Evolutionary conservation across 805 yeast genomes (phyloP).

Genomic region (Yamadazyma nakazawae): DNA sequence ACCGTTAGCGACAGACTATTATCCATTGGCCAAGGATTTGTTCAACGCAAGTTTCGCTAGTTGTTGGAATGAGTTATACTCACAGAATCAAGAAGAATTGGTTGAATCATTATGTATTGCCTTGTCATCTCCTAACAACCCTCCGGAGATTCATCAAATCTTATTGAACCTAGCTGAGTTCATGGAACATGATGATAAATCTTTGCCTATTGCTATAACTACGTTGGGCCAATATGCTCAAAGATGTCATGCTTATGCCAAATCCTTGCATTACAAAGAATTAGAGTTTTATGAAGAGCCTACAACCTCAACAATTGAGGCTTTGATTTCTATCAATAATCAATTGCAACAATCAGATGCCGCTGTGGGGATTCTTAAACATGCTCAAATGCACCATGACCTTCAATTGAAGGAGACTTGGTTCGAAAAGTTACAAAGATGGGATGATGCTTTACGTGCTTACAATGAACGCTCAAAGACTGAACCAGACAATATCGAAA

Average conservation of each 20-base stretch:
- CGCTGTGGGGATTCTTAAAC: conserved; percentile 92
- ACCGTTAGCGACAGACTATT: conserved; percentile 78
- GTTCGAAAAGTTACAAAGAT: conserved; percentile 94
- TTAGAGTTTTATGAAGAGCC: conserved; percentile 93
- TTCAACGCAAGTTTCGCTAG: conserved; percentile 94
- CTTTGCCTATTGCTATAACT: conserved; percentile 86
- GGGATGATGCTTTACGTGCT: conserved; percentile 97
- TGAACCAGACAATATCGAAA: conserved; percentile 73
- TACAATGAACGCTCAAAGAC: conserved; percentile 72
- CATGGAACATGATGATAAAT: conserved; percentile 96
- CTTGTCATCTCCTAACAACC: conserved; percentile 82
- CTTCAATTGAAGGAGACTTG: conserved; percentile 93
- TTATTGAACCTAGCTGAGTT: conserved; percentile 88
- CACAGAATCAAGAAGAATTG: conserved; percentile 85
- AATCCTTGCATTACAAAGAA: conserved; percentile 94
- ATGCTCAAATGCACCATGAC: conserved; percentile 88
- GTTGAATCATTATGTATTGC: conserved; percentile 85
- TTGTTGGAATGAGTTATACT: conserved; percentile 90
- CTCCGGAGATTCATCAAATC: conserved; percentile 93
- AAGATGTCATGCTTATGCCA: conserved; percentile 95
- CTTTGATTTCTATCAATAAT: conserved; percentile 87
- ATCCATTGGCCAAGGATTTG: conserved; percentile 83
- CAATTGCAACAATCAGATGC: conserved; percentile 97
- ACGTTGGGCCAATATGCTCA: conserved; percentile 91
- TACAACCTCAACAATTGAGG: conserved; percentile 85